These are phyloP conservation scores for Plasmodium gaboni DNA, from an alignment of 169 alveolate genomes.

Conservation along the genomic window DNA sequence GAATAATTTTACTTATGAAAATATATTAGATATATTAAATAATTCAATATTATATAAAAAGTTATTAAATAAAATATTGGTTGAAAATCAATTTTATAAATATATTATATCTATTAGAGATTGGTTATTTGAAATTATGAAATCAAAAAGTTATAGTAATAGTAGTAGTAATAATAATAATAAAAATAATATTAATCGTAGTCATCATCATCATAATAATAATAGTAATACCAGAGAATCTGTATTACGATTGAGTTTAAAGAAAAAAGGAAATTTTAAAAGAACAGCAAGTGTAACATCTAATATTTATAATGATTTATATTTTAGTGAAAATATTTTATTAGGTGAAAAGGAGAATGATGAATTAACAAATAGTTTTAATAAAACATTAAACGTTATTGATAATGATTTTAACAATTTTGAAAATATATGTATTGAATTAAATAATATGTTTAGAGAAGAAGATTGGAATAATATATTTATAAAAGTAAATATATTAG, in stretches of 20 bases:
- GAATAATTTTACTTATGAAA: constrained; percentile 35
- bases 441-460: constrained; percentile 7
- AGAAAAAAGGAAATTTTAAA: constrained; percentile 11
- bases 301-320: constrained; percentile 1
- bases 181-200: too few relatives aligned
- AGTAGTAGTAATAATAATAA: too few relatives aligned
- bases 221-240: constrained; percentile 14
- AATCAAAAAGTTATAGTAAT: background rate
- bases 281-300: background rate
- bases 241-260: constrained; percentile 26
- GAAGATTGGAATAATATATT: constrained; percentile 44
- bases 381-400: constrained; percentile 15
- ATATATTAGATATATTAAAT: constrained; percentile 16
- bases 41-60: constrained; percentile 45
- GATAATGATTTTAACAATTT: constrained; percentile 46
- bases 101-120: constrained; percentile 49
- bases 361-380: constrained; percentile 15
- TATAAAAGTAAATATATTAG: constrained; percentile 25
- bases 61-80: constrained; percentile 12
- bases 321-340: constrained; percentile 23
- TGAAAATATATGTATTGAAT: constrained; percentile 44
- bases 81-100: constrained; percentile 54
- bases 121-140: constrained; percentile 32
- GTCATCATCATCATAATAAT: background rate
- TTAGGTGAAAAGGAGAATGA: constrained; percentile 7